Percentiles rank a stretch among this genome's conserved stretches.
phyloP scores from a whole-genome alignment of 2,329 filamentous ascomycete species.

The Aspergillus jensenii region DNA sequence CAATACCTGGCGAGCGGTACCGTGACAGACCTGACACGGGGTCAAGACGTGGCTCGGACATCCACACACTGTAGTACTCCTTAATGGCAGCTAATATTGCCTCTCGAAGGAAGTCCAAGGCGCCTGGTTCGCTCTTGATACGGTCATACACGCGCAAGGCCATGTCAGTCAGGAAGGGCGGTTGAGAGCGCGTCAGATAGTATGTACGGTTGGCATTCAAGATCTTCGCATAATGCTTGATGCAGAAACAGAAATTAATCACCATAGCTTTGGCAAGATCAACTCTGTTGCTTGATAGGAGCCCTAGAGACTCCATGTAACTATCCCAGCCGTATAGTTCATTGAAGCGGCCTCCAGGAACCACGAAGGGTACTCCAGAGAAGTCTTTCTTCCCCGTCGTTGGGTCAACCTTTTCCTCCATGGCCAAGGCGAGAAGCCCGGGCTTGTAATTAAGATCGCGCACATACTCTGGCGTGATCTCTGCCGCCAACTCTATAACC shows the following conservation, averaged over 20 bases:
- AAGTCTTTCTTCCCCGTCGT: slow-evolving; percentile 69
- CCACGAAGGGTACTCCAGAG: slow-evolving; percentile 87
- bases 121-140: slow-evolving; percentile 81
- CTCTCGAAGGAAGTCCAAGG: slow-evolving; percentile 75
- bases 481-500: slow-evolving; percentile 70
- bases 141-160: slow-evolving; percentile 88
- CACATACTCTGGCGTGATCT: slow-evolving; percentile 78
- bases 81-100: slow-evolving; percentile 92
- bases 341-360: slow-evolving; percentile 95
- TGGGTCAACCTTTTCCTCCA: slow-evolving; percentile 72
- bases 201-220: slow-evolving; percentile 96
- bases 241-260: slow-evolving; percentile 94
- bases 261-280: slow-evolving; percentile 94
- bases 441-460: slow-evolving; percentile 82
- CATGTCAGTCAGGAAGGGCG: slow-evolving; percentile 97
- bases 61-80: slow-evolving; percentile 92
- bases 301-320: slow-evolving; percentile 93
- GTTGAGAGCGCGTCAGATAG: slow-evolving; percentile 91
- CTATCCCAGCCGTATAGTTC: slow-evolving; percentile 99
- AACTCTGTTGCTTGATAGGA: slow-evolving; percentile 80
- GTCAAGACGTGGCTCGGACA: slow-evolving; percentile 73
- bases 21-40: slow-evolving; percentile 75
- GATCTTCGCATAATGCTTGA: slow-evolving; percentile 97
- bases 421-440: slow-evolving; percentile 83
- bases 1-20: slow-evolving; percentile 79